Conservation (phyloP, 2,329 filamentous ascomycete species). For the Fusarium setosum region DNA sequence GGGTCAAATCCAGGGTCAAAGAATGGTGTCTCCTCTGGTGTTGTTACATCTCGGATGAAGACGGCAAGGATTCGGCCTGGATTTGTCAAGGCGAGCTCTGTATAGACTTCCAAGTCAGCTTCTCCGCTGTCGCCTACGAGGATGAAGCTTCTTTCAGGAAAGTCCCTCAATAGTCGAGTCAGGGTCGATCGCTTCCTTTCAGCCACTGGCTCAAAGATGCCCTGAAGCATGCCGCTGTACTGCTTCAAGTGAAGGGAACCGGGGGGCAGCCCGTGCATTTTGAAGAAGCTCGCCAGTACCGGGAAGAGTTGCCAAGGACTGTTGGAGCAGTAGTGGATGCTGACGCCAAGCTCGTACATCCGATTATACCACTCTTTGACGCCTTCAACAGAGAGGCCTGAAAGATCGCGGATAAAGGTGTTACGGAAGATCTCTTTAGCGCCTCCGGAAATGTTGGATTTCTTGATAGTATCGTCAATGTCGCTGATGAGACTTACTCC, state of each 20-base stretch:
- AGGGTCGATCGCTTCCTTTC: constrained; percentile 92
- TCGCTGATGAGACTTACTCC: constrained; percentile 96
- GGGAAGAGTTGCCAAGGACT: constrained; percentile 98
- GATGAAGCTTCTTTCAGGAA: constrained; percentile 89
- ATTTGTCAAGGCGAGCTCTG: constrained; percentile 87
- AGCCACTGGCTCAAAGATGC: constrained; percentile 96
- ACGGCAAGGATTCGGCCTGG: constrained; percentile 86
- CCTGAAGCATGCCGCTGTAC: constrained; percentile 96
- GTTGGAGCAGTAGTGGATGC: constrained; percentile 98
- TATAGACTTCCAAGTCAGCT: constrained; percentile 96
- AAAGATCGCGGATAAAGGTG: constrained; percentile 89
- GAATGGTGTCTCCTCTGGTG: constrained; percentile 75
- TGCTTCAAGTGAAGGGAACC: constrained; percentile 97
- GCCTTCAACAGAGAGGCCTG: constrained; percentile 84
- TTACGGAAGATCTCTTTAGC: constrained; percentile 96
- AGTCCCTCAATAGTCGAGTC: constrained; percentile 87
- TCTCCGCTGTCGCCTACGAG: constrained; percentile 96
- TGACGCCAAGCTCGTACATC: constrained; percentile 83
- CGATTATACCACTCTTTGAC: constrained; percentile 90
- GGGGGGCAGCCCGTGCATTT: constrained; percentile 80
- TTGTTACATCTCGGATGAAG: constrained; percentile 97
- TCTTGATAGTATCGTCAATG: constrained; percentile 97
- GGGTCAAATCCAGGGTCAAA: constrained; percentile 72
- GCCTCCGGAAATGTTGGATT: constrained; percentile 88
- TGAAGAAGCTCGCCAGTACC: constrained; percentile 86